A percentile compares a stretch with the other conserved stretches of the same genome.
Evolutionary conservation across 306 rosid genomes (phyloP).

Genomic region (Glycine tomentella): DNA sequence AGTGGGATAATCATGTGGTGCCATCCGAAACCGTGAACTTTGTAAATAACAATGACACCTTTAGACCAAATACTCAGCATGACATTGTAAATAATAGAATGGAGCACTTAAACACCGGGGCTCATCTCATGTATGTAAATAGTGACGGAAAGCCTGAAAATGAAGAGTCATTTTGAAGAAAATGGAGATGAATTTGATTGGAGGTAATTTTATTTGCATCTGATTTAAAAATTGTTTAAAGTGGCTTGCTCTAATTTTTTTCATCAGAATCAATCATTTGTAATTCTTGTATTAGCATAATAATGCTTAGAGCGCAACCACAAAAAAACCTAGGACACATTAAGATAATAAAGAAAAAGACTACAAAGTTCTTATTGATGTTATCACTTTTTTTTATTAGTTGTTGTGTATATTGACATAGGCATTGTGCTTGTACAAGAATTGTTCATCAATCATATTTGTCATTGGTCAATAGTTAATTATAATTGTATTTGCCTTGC

Average conservation of each 20-base stretch:
- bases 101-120: conserved; percentile 71
- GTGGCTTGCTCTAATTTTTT: not conserved
- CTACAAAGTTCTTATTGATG: not conserved
- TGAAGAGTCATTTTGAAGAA: conserved; percentile 80
- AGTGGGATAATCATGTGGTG: conserved; percentile 53
- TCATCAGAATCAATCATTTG: not conserved
- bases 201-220: conserved; percentile 57
- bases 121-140: conserved; percentile 87
- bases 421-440: not conserved
- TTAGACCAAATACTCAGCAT: conserved; percentile 62
- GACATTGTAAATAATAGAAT: conserved; percentile 83
- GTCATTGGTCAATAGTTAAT: not conserved
- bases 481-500: not conserved
- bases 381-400: not conserved
- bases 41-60: conserved; percentile 75
- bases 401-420: not conserved
- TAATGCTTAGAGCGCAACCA: not conserved
- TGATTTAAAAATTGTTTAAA: conserved; percentile 20
- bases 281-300: not conserved
- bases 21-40: conserved; percentile 53
- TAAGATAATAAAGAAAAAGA: too few species aligned
- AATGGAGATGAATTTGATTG: conserved; percentile 57
- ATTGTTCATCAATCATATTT: not conserved
- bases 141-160: conserved; percentile 66
- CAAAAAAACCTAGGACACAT: not conserved